Evolutionary conservation across 75 land plant genomes (phyloP).

Genomic region (Pinus taeda): DNA sequence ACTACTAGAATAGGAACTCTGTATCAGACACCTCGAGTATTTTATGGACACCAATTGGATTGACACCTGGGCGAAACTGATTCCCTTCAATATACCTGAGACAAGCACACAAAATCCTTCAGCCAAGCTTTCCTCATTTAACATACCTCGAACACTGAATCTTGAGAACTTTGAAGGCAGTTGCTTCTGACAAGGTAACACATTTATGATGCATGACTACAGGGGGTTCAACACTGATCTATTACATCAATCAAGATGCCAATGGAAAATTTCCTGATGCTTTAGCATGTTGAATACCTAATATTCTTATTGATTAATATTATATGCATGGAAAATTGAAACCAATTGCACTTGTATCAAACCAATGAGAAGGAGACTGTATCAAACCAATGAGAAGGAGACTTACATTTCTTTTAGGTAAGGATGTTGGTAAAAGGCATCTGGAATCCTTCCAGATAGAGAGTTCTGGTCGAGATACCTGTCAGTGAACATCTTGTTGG

Average conservation of each 20-base stretch:
- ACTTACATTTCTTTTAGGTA: conserved; percentile 85
- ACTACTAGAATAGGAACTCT: conserved; percentile 33
- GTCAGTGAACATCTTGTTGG: conserved; percentile 10
- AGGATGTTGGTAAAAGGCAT: conserved; percentile 80
- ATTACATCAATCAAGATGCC: not conserved
- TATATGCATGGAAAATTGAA: not conserved
- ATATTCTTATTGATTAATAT: not conserved
- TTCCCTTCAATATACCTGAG: conserved; percentile 79
- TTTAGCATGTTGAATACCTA: conserved; percentile 1
- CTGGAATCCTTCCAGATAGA: conserved; percentile 68
- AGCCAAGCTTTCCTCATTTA: not conserved
- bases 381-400: not conserved
- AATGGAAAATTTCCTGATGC: not conserved
- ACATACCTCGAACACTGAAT: not conserved
- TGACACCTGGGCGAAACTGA: conserved; percentile 59
- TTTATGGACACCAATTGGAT: conserved; percentile 59
- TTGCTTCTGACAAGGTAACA: not conserved
- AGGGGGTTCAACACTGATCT: too few relatives aligned
- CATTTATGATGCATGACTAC: too few relatives aligned
- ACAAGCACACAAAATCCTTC: not conserved
- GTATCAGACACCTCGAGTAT: conserved; percentile 76
- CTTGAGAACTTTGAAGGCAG: not conserved
- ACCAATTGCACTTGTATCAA: not conserved
- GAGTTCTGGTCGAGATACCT: conserved; percentile 85
- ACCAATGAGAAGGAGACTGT: conserved; percentile 13